Evolutionary conservation across 352 stramenopile genomes (phyloP).

Genomic region (Globisporangium irregulare): DNA sequence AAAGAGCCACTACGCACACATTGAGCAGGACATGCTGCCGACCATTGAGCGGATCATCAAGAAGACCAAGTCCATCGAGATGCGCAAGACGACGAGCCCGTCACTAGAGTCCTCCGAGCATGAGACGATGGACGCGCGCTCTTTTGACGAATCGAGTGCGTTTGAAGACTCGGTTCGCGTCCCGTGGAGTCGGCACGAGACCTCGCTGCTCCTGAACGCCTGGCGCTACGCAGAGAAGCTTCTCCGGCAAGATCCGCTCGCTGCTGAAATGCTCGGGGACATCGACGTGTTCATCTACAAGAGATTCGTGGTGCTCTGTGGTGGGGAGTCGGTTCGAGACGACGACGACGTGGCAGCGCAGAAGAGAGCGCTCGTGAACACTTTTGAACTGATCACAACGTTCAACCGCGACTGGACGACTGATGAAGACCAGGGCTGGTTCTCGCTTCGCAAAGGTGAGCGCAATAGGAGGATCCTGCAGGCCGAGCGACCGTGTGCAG

Average conservation of each 20-base stretch:
- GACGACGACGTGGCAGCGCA: slow-evolving; percentile 2
- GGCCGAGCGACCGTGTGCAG: background rate
- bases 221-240: slow-evolving; percentile 11
- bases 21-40: slow-evolving; percentile 12
- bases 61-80: background rate
- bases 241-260: slow-evolving; percentile 1
- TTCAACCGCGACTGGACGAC: slow-evolving; percentile 2
- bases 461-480: slow-evolving; percentile 5
- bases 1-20: slow-evolving; percentile 14
- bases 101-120: background rate
- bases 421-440: slow-evolving; percentile 5
- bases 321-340: slow-evolving; percentile 4
- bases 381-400: slow-evolving; percentile 8
- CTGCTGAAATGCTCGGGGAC: background rate
- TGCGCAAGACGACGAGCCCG: background rate
- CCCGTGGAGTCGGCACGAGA: slow-evolving; percentile 11
- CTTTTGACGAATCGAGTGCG: background rate
- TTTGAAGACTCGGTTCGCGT: background rate
- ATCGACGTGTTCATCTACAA: slow-evolving; percentile 9
- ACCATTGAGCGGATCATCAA: slow-evolving; percentile 11
- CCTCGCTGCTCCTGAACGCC: slow-evolving; percentile 5
- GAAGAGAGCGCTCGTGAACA: slow-evolving; percentile 10
- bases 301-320: slow-evolving; percentile 8
- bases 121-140: background rate
- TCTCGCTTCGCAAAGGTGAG: slow-evolving; percentile 16